Conservation (phyloP, 495 filamentous ascomycete species). For the Sordaria brevicollis region DNA sequence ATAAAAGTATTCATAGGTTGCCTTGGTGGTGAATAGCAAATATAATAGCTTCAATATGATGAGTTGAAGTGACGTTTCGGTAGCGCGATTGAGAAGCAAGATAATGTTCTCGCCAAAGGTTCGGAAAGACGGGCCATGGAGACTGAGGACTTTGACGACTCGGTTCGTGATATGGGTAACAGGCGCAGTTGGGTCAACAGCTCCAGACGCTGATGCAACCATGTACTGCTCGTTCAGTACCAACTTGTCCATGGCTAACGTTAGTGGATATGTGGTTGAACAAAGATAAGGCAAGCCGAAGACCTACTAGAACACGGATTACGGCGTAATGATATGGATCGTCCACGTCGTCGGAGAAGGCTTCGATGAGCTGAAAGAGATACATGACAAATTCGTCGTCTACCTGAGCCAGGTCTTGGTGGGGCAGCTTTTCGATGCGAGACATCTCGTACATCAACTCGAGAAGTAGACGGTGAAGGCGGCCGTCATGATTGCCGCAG, state of each 20-base stretch:
- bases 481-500: conserved; percentile 49
- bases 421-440: conserved; percentile 70
- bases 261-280: background rate
- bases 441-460: conserved; percentile 97
- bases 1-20: conserved; percentile 96
- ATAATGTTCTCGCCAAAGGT: conserved; percentile 99
- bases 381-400: conserved; percentile 79
- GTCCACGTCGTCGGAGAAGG: conserved; percentile 75
- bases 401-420: conserved; percentile 67
- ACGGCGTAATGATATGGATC: conserved; percentile 97
- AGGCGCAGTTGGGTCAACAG: conserved; percentile 39
- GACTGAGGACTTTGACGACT: conserved; percentile 78
- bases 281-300: background rate
- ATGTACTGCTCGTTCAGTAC: conserved; percentile 98
- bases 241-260: conserved; percentile 43
- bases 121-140: conserved; percentile 69
- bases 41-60: conserved; percentile 93
- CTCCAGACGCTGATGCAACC: conserved; percentile 54
- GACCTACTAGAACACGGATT: conserved; percentile 76
- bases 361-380: conserved; percentile 82
- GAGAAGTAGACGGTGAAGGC: conserved; percentile 71
- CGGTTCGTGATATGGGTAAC: conserved; percentile 68
- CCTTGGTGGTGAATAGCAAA: conserved; percentile 80
- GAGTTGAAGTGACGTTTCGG: conserved; percentile 83
- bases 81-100: conserved; percentile 88